Conservation (phyloP, 2,329 filamentous ascomycete species). For the Hymenoscyphus occultus region DNA sequence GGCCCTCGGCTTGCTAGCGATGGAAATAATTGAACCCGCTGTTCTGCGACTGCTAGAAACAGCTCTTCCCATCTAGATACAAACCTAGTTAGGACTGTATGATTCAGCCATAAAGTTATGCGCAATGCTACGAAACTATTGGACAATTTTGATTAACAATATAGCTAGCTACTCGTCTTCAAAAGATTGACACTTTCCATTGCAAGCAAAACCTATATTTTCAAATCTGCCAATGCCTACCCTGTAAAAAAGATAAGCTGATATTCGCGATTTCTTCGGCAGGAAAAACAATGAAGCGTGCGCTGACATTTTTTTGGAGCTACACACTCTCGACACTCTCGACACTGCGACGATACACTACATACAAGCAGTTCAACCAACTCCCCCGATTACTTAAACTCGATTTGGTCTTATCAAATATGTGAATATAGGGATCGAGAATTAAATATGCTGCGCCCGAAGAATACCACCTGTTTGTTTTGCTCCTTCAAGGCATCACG, state of each 20-base stretch:
- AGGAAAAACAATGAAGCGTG: not conserved
- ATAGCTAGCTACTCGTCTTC: no score
- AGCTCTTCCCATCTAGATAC: no score
- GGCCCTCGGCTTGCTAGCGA: no score
- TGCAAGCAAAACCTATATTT: not conserved
- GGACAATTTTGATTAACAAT: no score
- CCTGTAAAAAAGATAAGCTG: not conserved
- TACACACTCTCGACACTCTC: no score
- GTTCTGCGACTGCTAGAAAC: no score
- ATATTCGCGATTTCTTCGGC: not conserved
- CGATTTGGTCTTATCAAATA: not conserved
- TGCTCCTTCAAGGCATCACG: constrained; percentile 30
- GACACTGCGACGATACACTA: no score
- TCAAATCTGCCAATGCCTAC: not conserved
- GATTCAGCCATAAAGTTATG: no score
- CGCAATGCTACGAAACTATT: no score
- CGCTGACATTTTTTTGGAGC: not conserved
- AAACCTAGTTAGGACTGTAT: no score
- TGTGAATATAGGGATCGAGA: constrained; percentile 12
- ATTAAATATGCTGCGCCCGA: constrained; percentile 31
- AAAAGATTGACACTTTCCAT: no score
- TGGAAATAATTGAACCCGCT: no score
- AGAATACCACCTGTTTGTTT: constrained; percentile 30
- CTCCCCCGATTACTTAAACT: not conserved
- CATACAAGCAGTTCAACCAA: not conserved